Evolutionary conservation across 169 alveolate genomes (phyloP), one percentile per base, ranked within the genome.

Genomic region (Plasmodium adleri): DNA sequence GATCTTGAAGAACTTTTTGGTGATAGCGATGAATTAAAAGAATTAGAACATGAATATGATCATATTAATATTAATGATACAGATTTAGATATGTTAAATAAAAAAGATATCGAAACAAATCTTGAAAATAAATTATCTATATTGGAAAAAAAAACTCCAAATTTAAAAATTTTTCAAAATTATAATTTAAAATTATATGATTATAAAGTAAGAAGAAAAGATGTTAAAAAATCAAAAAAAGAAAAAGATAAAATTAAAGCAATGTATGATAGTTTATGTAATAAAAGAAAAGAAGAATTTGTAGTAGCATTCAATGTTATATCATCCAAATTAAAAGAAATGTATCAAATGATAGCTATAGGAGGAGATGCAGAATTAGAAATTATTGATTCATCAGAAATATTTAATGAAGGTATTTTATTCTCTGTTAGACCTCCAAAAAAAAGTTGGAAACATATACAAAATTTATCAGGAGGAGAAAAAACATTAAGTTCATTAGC

Each of bases 321-420:
- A 45, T 94, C 98, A 4, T 91, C 93, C 22, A 96, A 96, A 74
- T 95, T 96, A 47, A 96, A 96, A 73, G 98, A 96, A 64, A 95
- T 96, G 88, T 96, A 96, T 90, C 97, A 95, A 68, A 96, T 93
- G 97, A 96, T 97, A 52, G 96, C 98, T 7, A 93, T 95, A 39
- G 99, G 98, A 28, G 99, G 99, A 13, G 99, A 98, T 94, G 99
- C 99, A 3, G 99, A 98, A 74, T 94, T 99, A 47, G 99, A 98
- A 94, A 95, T 98, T 13, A 98, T 97, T 20, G 99, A 98, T 91
- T 87, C 98, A 28, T 88, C 97, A 10, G 99, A 98, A 90, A 99
- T 99, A 7, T 99, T 99, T 85, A 89, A 98, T 26, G 99, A 98
- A 89, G 99, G 99, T 17, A 96, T 99, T n/a, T 85, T 94, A 26